Evolutionary conservation across 1,284 basidiomycete species (phyloP), one percentile per base, ranked within the genome.

Genomic region (Melanopsichium pennsylvanicum): DNA sequence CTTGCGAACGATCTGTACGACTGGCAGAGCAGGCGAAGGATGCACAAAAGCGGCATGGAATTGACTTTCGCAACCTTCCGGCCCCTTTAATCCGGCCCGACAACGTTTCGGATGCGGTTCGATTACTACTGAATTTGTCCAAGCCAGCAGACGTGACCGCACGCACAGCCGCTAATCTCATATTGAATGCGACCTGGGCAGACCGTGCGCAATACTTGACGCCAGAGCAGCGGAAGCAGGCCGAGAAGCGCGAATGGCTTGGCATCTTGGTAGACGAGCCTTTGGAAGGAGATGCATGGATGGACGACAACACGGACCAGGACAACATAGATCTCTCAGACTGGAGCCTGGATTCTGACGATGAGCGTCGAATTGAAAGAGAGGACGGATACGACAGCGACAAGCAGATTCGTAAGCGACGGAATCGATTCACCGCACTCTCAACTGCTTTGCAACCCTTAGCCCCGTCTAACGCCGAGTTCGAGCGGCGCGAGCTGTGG

Each of bases 371-470:
- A 9, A 15, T 16, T 8, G 23, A 36, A 11, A 11, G 51, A 1
- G 52, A 56, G 23, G 29, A 51, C n/a, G 60, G 44, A 5, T 63
- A 63, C 19, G 60, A 63, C 25, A 63, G 60, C 39, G 60, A 63
- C 25, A 57, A 56, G 32, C 43, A 56, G 19, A 7, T 51, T 8
- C 42, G 47, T 22, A 48, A 47, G 26, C 38, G 48, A 11, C 42
- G 52, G 15, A 41, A 47, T 7, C 52, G 52, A 22, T 48, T 63
- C 42, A 31, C 38, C 7, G 35, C 43, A 6, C 39, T 51, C 8
- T 29, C 31, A 1, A 31, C 26, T 4, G 43, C 47, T 5, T 46
- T 36, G 39, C 33, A 42, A 27, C 60, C 47, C 13, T 39, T 48
- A 18, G 44, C 49, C 29, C 49, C 55, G 2, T 35, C 48, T 2